These are phyloP conservation scores for Nymphaea colorata DNA, from an alignment of 164 flowering plant genomes.

Conservation along the genomic window DNA sequence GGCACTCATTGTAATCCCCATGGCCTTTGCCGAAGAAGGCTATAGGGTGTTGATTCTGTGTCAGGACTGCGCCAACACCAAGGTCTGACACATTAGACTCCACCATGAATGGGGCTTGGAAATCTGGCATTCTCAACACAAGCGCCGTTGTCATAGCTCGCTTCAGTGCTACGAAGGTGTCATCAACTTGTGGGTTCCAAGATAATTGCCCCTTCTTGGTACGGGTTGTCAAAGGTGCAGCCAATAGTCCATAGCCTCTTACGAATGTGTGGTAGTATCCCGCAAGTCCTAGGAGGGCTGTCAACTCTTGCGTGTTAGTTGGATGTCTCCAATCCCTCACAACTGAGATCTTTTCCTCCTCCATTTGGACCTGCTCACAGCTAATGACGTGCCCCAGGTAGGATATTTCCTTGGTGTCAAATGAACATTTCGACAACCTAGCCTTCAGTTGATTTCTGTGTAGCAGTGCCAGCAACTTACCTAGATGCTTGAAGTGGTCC, in stretches of 20 bases:
- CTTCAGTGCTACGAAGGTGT: conserved; percentile 1
- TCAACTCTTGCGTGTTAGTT: not conserved
- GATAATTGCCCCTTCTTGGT: conserved; percentile 1
- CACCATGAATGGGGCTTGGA: not conserved
- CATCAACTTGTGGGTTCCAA: not conserved
- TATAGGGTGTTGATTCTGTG: conserved; percentile 1
- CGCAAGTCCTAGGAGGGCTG: conserved; percentile 6
- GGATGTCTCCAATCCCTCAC: conserved; percentile 1
- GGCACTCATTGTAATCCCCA: not conserved
- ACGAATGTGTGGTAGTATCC: conserved; percentile 9
- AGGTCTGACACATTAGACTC: conserved; percentile 1
- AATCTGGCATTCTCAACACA: conserved; percentile 4
- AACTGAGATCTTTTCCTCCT: not conserved
- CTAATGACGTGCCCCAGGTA: not conserved
- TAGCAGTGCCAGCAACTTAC: not conserved
- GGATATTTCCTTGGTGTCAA: not conserved
- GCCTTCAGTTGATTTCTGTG: not conserved
- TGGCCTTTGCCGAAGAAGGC: conserved; percentile 3
- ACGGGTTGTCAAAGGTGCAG: not conserved
- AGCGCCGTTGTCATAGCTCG: conserved; percentile 1
- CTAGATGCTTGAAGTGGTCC: not conserved
- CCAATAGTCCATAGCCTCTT: not conserved
- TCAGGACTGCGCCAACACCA: conserved; percentile 4
- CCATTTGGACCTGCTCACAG: not conserved
- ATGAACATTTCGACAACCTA: not conserved